phyloP scores from a whole-genome alignment of 2,329 filamentous ascomycete species.

The Clarireedia paspali region DNA sequence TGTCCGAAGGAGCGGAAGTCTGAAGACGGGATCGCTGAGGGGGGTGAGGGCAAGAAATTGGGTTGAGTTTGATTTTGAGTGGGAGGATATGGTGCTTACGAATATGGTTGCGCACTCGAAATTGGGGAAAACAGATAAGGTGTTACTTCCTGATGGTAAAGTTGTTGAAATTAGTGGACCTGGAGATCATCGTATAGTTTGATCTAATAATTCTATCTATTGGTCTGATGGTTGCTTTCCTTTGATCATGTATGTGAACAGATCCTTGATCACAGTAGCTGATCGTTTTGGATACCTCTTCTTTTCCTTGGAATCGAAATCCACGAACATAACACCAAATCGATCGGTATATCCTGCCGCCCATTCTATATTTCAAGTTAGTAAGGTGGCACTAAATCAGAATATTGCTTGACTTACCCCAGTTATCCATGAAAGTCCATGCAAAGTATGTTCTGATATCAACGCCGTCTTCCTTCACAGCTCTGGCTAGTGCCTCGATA shows the following conservation, averaged over 20 bases:
- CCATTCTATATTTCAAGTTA: slow-evolving; percentile 14
- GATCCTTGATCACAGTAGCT: slow-evolving; percentile 58
- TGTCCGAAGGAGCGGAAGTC: not conserved
- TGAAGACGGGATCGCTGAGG: not conserved
- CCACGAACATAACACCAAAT: slow-evolving; percentile 75
- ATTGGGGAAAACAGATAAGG: not conserved
- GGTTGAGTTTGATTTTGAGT: not conserved
- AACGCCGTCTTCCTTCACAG: slow-evolving; percentile 62
- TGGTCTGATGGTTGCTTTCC: slow-evolving; percentile 33
- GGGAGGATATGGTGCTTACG: not conserved
- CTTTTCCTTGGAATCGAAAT: slow-evolving; percentile 65
- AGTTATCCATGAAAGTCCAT: slow-evolving; percentile 70
- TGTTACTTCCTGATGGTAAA: not conserved
- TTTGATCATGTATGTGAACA: slow-evolving; percentile 64
- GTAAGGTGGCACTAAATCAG: not conserved
- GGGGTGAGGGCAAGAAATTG: not conserved
- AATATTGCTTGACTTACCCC: slow-evolving; percentile 3
- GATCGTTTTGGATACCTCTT: slow-evolving; percentile 78
- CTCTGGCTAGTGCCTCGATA: slow-evolving; percentile 66
- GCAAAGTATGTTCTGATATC: slow-evolving; percentile 75
- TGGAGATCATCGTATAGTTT: not conserved
- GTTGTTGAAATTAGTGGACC: not conserved
- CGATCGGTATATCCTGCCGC: slow-evolving; percentile 79
- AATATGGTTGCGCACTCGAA: not conserved
- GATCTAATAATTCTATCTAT: not conserved